phyloP scores from a whole-genome alignment of 2,329 filamentous ascomycete genomes.

The Colletotrichum sp. region DNA sequence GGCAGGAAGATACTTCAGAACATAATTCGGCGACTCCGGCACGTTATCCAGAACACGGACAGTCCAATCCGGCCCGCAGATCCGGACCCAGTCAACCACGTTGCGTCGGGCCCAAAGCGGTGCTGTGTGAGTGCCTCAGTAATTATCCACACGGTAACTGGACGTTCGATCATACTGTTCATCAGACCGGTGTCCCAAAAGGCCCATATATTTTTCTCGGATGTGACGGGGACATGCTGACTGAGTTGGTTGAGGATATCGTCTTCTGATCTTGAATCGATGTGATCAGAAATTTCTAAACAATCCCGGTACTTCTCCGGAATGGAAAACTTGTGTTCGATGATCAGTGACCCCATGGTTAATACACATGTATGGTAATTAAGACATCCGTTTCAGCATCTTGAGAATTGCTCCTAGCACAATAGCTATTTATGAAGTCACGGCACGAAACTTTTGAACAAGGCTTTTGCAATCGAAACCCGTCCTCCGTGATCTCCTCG shows the following conservation, averaged over 20 bases:
- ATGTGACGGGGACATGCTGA: conserved; percentile 30
- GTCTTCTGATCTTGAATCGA: not conserved
- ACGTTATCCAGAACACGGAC: conserved; percentile 43
- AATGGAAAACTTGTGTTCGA: not conserved
- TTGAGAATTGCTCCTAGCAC: not conserved
- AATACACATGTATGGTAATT: not conserved
- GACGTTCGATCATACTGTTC: conserved; percentile 27
- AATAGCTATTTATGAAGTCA: not conserved
- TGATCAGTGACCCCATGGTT: not conserved
- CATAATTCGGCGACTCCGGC: conserved; percentile 36
- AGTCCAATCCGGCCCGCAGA: conserved; percentile 38
- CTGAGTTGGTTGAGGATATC: conserved; percentile 35
- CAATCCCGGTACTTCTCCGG: not conserved
- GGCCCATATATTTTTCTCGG: conserved; percentile 47
- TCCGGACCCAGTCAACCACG: conserved; percentile 41
- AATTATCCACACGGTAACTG: not conserved
- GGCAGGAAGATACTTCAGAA: conserved; percentile 35
- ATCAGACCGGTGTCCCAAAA: conserved; percentile 43
- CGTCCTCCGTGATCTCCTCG: conserved; percentile 31
- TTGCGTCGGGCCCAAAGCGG: conserved; percentile 36
- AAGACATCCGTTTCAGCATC: not conserved
- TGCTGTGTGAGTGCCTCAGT: not conserved
- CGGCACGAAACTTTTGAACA: not conserved
- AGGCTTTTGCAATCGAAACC: not conserved
- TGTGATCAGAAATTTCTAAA: not conserved